phyloP scores from a whole-genome alignment of 345 rosid genomes.

The Gossypium raimondii region DNA sequence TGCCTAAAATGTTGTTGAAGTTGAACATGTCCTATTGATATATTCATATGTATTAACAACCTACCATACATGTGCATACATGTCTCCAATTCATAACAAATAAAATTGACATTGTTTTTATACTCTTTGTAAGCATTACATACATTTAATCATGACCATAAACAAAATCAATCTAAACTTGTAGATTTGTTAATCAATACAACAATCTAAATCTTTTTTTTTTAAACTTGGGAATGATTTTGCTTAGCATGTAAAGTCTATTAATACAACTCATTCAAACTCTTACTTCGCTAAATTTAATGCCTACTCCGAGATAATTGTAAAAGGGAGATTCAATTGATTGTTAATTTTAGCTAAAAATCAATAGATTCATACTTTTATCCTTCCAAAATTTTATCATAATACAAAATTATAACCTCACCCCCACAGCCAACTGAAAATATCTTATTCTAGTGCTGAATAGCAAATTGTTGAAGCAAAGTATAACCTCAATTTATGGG shows the following conservation, averaged over 20 bases:
- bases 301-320: no score
- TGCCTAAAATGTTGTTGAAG: not conserved
- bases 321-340: no score
- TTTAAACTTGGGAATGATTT: not conserved
- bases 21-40: conserved; percentile 11
- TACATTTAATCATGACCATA: not conserved
- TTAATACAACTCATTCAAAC: not conserved
- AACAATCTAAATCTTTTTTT: not conserved
- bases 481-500: no score
- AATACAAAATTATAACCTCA: no score
- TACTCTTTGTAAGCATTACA: not conserved
- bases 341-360: no score
- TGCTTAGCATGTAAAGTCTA: not conserved
- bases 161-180: not conserved
- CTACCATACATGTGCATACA: not conserved
- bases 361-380: no score
- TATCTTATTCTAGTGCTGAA: no score
- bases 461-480: no score
- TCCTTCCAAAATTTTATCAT: no score
- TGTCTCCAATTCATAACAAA: not conserved
- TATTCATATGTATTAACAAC: not conserved
- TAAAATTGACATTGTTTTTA: not conserved
- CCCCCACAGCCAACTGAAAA: no score
- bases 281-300: not conserved
- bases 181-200: not conserved